Base-by-base conservation (phyloP, 73 alveolate species). In the Effrenium voratum region DNA sequence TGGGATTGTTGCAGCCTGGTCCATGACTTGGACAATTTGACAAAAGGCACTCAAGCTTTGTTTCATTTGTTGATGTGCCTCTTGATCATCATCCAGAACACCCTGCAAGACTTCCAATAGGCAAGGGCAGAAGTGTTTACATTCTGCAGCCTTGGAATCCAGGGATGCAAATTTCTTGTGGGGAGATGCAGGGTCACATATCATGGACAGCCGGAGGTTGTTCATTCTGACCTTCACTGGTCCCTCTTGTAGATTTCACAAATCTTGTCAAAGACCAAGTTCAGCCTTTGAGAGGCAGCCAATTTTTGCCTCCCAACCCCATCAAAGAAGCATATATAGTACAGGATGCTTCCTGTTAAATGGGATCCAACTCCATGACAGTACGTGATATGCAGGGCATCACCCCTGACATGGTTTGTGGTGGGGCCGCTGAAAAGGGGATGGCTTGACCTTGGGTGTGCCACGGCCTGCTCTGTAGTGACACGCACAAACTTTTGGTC, bases 71-170 rank as follows among this genome's bases (percentile, higher is more conserved):
- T 13, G 5, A 36, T 76, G 86, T 59, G 12, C 86, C 3, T 16
- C 46, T 36, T 16, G 40, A 12, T 45, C 40, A 2, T 34, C 16
- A 59, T 76, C 59, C 6, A 76, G 43, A 22, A 76, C 6, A 2
- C 60, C n/a, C 22, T 82, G 68, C 75, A 50, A 38, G 52, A 82
- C 93, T 32, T 47, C 55, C 57, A 84, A 45, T 12, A 55, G 41
- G 1, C 80, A 57, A 12, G 60, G 49, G 41, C 55, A n/a, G 34
- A 84, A 44, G 59, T 50, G 79, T 19, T 84, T 84, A 28, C 13
- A 46, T 43, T 84, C 93, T 44, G 73, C 59, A n/a, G 73, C 76
- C 34, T 82, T 49, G 30, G 47, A 73, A 6, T 52, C 73, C 60
- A 76, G 86, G 60, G 13, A 36, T 38, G 86, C 41, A 43, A 34